phyloP scores from a whole-genome alignment of 2,329 filamentous ascomycete species.

The Xylariomycetidae sp. region DNA sequence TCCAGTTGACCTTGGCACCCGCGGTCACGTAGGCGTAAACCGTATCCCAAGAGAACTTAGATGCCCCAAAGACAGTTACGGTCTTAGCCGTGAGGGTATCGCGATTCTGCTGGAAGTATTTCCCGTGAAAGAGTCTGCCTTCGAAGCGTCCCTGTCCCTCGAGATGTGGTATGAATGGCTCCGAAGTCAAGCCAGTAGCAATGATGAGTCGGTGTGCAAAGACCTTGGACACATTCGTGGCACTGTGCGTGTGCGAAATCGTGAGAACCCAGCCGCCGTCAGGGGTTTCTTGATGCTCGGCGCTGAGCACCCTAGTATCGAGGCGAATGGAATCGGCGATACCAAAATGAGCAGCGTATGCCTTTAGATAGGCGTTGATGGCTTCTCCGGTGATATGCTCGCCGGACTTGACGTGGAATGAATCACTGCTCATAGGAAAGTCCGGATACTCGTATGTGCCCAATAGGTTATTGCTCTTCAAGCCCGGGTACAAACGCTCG shows the following conservation, averaged over 20 bases:
- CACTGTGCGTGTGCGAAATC: constrained; percentile 3
- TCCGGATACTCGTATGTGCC: constrained; percentile 72
- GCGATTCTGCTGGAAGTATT: constrained; percentile 38
- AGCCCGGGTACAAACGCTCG: constrained; percentile 60
- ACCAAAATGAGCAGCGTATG: constrained; percentile 49
- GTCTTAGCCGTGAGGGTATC: constrained; percentile 30
- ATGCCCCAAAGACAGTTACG: constrained; percentile 53
- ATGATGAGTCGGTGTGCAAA: constrained; percentile 49
- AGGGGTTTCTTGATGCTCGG: constrained; percentile 41
- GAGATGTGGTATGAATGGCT: constrained; percentile 50
- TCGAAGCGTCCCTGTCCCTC: constrained; percentile 44
- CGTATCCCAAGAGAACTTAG: constrained; percentile 61
- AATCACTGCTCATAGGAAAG: constrained; percentile 61
- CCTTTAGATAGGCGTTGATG: constrained; percentile 52
- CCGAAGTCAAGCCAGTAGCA: constrained; percentile 57
- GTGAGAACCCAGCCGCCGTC: constrained; percentile 30
- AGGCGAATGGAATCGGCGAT: constrained; percentile 45
- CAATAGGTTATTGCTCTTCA: constrained; percentile 70
- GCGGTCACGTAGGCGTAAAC: constrained; percentile 52
- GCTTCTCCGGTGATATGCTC: constrained; percentile 56
- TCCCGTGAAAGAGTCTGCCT: constrained; percentile 53
- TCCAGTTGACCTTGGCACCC: constrained; percentile 50
- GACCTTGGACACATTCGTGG: constrained; percentile 26
- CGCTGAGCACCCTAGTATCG: constrained; percentile 43
- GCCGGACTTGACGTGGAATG: constrained; percentile 39